Conservation (phyloP, 2,329 filamentous ascomycete genomes). For the Kalmusia sp. region DNA sequence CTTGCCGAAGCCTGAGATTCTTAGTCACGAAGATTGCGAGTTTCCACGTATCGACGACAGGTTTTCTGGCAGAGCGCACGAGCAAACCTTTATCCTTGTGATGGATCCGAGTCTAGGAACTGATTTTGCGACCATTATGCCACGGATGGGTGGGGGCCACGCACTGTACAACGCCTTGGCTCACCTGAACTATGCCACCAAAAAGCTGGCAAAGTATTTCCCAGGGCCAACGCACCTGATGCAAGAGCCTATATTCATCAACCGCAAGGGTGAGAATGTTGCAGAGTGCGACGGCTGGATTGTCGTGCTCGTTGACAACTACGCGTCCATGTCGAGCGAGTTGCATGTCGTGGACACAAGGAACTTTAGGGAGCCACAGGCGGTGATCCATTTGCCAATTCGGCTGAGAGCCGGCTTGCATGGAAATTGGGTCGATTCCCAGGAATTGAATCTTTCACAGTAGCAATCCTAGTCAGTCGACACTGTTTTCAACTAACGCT, state of each 20-base stretch:
- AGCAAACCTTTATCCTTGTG: conserved; percentile 48
- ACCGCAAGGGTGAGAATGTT: conserved; percentile 41
- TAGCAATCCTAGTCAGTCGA: too few species aligned
- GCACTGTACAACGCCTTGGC: conserved; percentile 56
- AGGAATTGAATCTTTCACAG: conserved; percentile 12
- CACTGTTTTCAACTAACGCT: too few species aligned
- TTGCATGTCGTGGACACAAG: conserved; percentile 44
- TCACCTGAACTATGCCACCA: conserved; percentile 50
- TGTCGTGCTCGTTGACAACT: conserved; percentile 46
- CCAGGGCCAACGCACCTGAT: conserved; percentile 51
- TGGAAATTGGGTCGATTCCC: conserved; percentile 41
- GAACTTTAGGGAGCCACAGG: conserved; percentile 38
- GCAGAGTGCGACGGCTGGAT: conserved; percentile 59
- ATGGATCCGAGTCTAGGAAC: conserved; percentile 51
- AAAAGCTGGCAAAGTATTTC: conserved; percentile 52
- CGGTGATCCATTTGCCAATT: conserved; percentile 42
- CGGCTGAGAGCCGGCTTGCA: conserved; percentile 43
- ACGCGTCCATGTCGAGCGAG: conserved; percentile 25
- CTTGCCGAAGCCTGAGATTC: conserved; percentile 28
- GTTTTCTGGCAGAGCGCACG: conserved; percentile 39
- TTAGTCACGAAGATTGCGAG: conserved; percentile 44
- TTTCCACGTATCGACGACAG: conserved; percentile 53
- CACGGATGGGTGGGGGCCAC: conserved; percentile 36
- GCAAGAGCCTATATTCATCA: conserved; percentile 61
- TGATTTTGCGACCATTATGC: conserved; percentile 34